Percentiles rank a stretch among this genome's conserved stretches.
Conservation (phyloP, 2,329 filamentous ascomycete genomes). For the Elsinoe australis region DNA sequence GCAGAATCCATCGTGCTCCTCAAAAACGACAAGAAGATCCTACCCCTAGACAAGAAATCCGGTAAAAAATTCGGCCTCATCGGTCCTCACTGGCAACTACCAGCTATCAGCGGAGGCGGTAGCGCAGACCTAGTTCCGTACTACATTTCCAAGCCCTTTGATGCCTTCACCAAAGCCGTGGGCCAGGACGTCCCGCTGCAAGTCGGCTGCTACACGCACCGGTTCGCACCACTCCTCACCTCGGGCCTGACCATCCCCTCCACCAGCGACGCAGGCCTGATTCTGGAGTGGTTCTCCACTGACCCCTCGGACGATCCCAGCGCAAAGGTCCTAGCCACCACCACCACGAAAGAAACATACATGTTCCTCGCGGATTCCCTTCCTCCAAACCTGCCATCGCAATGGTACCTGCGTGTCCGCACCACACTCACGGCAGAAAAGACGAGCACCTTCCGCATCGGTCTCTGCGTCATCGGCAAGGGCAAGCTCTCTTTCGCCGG, state of each 20-base stretch:
- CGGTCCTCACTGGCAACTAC: constrained; percentile 65
- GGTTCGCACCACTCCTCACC: constrained; percentile 5
- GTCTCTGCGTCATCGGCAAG: constrained; percentile 58
- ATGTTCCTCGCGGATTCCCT: constrained; percentile 47
- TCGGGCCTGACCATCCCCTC: constrained; percentile 8
- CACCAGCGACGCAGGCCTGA: constrained; percentile 24
- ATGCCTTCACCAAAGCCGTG: constrained; percentile 24
- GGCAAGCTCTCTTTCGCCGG: constrained; percentile 59
- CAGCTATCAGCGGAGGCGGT: constrained; percentile 40
- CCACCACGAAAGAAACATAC: constrained; percentile 35
- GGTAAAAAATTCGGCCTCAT: constrained; percentile 63
- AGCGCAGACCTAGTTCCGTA: constrained; percentile 30
- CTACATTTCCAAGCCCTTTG: constrained; percentile 29
- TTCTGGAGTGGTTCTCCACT: constrained; percentile 40
- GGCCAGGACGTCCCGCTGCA: constrained; percentile 20
- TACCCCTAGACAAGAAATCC: constrained; percentile 55
- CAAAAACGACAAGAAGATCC: constrained; percentile 58
- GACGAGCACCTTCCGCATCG: constrained; percentile 55
- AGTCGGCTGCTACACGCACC: constrained; percentile 21
- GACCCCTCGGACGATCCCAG: constrained; percentile 42
- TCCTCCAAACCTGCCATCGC: constrained; percentile 4
- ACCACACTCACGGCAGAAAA: constrained; percentile 54
- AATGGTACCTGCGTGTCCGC: constrained; percentile 34
- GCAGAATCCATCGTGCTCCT: constrained; percentile 35
- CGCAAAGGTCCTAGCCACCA: constrained; percentile 41